phyloP scores from a whole-genome alignment of 345 rosid genomes.

The Pelargonium nanum region DNA sequence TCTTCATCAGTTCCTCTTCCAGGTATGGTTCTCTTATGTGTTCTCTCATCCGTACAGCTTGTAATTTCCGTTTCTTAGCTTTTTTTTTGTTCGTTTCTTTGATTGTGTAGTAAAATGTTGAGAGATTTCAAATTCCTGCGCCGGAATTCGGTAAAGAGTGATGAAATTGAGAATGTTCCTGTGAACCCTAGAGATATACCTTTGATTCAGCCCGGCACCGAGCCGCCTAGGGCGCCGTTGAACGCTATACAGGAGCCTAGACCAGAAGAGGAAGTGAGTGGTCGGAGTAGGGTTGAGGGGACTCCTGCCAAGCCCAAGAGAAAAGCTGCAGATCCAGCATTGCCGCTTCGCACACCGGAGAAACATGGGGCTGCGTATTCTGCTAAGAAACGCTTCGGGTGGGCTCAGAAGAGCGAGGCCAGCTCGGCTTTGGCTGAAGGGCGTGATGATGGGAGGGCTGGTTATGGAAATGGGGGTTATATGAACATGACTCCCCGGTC shows the following conservation, averaged over 20 bases:
- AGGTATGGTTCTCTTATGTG: constrained; percentile 24
- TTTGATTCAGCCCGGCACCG: constrained; percentile 30
- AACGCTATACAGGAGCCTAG: constrained; percentile 51
- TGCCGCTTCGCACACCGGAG: constrained; percentile 74
- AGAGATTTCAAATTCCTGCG: constrained; percentile 56
- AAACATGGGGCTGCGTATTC: constrained; percentile 29
- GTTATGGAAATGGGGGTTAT: constrained; percentile 16
- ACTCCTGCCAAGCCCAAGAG: constrained; percentile 63
- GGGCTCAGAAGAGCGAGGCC: constrained; percentile 49
- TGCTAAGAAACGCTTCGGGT: constrained; percentile 50
- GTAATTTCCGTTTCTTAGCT: constrained; percentile 2
- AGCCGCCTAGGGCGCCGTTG: constrained; percentile 58
- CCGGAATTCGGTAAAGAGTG: constrained; percentile 45
- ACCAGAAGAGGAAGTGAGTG: constrained; percentile 23
- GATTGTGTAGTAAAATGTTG: constrained; percentile 35
- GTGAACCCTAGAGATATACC: constrained; percentile 40
- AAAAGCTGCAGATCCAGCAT: constrained; percentile 32
- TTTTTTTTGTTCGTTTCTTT: constrained; percentile 7
- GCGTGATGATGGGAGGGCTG: constrained; percentile 25
- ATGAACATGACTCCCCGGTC: constrained; percentile 46
- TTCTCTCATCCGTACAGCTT: constrained; percentile 1
- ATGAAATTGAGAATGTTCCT: constrained; percentile 72
- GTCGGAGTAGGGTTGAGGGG: constrained; percentile 33
- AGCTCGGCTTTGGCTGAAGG: constrained; percentile 6
- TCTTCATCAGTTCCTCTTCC: constrained; percentile 32